Conservation (phyloP, 2,329 filamentous ascomycete species). For the Madurella mycetomatis region DNA sequence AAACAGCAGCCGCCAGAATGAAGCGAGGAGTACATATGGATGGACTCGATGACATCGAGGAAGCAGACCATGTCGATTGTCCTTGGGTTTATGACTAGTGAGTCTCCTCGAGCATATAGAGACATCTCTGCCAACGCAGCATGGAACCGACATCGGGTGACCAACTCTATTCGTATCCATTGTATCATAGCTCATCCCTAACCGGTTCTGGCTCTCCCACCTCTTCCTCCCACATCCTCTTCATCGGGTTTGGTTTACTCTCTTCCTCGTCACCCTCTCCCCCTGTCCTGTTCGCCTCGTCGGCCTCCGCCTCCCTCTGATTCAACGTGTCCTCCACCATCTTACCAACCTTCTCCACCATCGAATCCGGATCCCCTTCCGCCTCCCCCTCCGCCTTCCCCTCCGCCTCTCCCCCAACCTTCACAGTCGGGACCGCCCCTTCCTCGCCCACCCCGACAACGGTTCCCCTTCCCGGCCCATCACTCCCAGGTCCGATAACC, state of each 20-base stretch:
- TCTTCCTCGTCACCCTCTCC: conserved; percentile 21
- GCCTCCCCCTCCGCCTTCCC: conserved; percentile 22
- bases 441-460: conserved; percentile 33
- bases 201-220: conserved; percentile 16
- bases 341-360: conserved; percentile 52
- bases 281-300: conserved; percentile 27
- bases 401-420: conserved; percentile 36
- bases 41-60: no score
- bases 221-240: conserved; percentile 56
- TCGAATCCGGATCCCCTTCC: conserved; percentile 33
- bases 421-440: conserved; percentile 46
- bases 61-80: no score
- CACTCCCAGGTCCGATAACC: conserved; percentile 22
- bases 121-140: no score
- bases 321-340: conserved; percentile 34
- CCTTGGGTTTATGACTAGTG: no score
- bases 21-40: no score
- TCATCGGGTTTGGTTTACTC: conserved; percentile 51
- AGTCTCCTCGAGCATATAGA: no score
- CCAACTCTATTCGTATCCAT: no score
- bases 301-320: conserved; percentile 29
- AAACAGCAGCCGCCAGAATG: no score
- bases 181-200: conserved; percentile 30
- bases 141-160: no score
- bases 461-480: conserved; percentile 19